These are phyloP conservation scores for Extremus antarcticus DNA, from an alignment of 495 filamentous ascomycete species.

Conservation along the genomic window DNA sequence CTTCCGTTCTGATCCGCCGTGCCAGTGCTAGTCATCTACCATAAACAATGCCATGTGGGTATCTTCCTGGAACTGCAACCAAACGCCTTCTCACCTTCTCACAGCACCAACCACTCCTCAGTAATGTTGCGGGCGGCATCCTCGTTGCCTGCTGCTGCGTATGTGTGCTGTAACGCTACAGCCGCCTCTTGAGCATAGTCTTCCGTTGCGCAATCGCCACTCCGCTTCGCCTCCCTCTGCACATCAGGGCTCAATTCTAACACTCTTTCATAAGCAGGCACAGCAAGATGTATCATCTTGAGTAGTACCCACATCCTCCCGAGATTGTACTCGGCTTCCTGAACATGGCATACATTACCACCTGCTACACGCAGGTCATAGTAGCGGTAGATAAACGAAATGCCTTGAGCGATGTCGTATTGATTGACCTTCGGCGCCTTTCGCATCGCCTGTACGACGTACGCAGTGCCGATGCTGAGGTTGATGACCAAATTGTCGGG, in stretches of 20 bases:
- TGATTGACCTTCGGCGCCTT: constrained; percentile 82
- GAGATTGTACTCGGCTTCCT: constrained; percentile 87
- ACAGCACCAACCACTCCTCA: constrained; percentile 48
- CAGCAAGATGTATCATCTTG: constrained; percentile 65
- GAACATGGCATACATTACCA: constrained; percentile 38
- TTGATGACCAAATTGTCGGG: constrained; percentile 66
- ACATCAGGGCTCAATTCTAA: constrained; percentile 39
- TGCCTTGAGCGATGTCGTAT: constrained; percentile 69
- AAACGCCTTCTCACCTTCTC: constrained; percentile 20
- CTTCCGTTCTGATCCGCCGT: no score
- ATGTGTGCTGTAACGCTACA: constrained; percentile 59
- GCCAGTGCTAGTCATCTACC: no score
- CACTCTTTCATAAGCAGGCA: constrained; percentile 59
- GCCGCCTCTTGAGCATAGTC: constrained; percentile 66
- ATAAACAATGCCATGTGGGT: constrained; percentile 4
- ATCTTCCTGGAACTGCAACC: constrained; percentile 1
- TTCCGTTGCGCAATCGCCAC: constrained; percentile 31
- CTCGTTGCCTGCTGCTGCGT: constrained; percentile 51
- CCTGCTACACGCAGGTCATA: constrained; percentile 42
- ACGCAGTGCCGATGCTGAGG: constrained; percentile 61
- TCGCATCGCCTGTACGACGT: constrained; percentile 77
- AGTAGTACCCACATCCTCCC: constrained; percentile 71
- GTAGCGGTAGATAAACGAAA: constrained; percentile 72
- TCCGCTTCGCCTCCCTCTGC: constrained; percentile 22
- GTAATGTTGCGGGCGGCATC: constrained; percentile 45